Evolutionary conservation across 208 protist species (phyloP).

Genomic region (Trichomonas tenax): DNA sequence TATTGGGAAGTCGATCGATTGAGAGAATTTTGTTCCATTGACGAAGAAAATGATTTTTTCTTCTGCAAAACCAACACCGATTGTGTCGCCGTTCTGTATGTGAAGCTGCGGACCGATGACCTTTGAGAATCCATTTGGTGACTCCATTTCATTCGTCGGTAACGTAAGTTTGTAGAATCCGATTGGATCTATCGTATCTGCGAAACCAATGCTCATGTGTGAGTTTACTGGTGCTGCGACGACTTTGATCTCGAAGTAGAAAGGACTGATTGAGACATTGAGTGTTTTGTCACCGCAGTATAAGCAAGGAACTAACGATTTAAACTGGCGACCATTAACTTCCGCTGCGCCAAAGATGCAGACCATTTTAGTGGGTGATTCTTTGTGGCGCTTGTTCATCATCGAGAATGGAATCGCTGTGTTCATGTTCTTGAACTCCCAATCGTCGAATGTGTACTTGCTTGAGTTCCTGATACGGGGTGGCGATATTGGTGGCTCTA

Average conservation of each 20-base stretch:
- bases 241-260: neutral
- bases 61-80: neutral
- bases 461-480: neutral
- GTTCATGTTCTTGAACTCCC: neutral
- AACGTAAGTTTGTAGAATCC: neutral
- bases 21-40: neutral
- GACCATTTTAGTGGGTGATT: neutral
- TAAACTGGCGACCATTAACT: neutral
- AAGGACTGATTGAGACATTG: neutral
- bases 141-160: neutral
- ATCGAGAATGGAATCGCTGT: neutral
- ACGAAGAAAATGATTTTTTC: neutral
- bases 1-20: neutral
- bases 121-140: neutral
- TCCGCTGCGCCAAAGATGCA: neutral
- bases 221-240: neutral
- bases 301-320: neutral
- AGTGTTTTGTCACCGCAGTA: neutral
- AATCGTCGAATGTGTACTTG: neutral
- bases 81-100: neutral
- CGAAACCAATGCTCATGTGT: neutral
- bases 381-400: neutral
- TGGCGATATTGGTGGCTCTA: neutral
- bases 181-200: neutral
- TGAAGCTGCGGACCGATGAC: neutral